Conservation (phyloP, 140 eudicot species). For the Senecio squalidus region DNA sequence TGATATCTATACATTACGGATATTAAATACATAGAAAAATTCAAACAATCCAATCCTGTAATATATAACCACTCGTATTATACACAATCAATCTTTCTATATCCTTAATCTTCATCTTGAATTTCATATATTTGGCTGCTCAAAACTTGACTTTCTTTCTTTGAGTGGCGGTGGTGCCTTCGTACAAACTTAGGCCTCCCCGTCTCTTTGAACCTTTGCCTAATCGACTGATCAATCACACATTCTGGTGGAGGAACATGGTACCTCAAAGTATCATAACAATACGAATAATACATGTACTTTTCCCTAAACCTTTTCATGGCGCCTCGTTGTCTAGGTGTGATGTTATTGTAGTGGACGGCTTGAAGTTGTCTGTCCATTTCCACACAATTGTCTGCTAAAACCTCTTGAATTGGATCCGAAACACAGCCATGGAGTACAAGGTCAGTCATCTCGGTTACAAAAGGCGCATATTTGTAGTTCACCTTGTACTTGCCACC, state of each 20-base stretch:
- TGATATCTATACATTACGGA: constrained; percentile 12
- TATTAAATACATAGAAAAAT: constrained; percentile 21
- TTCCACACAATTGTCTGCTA: constrained; percentile 13
- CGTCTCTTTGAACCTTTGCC: constrained; percentile 47
- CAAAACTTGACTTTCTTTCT: constrained; percentile 30
- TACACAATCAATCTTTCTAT: constrained; percentile 21
- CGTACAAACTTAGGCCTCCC: constrained; percentile 54
- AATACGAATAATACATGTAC: constrained; percentile 74
- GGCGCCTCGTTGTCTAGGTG: constrained; percentile 39
- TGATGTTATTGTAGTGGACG: constrained; percentile 23
- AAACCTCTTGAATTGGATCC: constrained; percentile 48
- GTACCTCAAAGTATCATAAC: constrained; percentile 65
- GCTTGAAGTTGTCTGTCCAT: constrained; percentile 33
- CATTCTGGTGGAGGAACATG: constrained; percentile 60
- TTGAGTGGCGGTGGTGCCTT: constrained; percentile 29
- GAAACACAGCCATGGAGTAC: constrained; percentile 62
- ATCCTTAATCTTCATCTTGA: constrained; percentile 39
- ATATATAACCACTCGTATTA: constrained; percentile 27
- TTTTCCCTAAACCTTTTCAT: constrained; percentile 60
- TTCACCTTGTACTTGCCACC: constrained; percentile 77
- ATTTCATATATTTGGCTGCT: constrained; percentile 34
- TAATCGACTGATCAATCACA: constrained; percentile 47
- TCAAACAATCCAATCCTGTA: constrained; percentile 27
- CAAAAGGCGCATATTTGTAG: constrained; percentile 82
- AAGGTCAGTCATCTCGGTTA: constrained; percentile 64